Evolutionary conservation across 495 filamentous ascomycete species (phyloP).

Genomic region (Aspergillus nidulans): DNA sequence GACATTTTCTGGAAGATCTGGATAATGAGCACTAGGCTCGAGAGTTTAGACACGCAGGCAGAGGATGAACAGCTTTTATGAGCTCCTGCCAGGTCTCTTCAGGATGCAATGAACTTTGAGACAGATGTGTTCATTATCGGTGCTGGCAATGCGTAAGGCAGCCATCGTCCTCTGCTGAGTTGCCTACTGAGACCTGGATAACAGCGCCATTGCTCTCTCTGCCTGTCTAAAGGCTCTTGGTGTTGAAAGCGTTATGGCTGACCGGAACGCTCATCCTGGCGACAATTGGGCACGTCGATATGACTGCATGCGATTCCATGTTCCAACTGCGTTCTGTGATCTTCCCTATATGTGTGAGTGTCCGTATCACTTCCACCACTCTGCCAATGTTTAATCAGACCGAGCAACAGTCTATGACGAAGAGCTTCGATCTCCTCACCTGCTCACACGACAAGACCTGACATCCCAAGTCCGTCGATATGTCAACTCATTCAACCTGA

Average conservation of each 20-base stretch:
- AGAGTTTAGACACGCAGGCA: conserved; percentile 12
- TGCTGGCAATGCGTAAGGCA: conserved; percentile 23
- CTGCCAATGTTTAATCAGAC: neutral
- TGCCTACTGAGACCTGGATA: neutral
- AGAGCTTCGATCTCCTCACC: conserved; percentile 24
- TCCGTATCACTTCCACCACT: neutral
- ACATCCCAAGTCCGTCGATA: conserved; percentile 30
- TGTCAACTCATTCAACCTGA: conserved; percentile 32
- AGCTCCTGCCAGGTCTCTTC: neutral
- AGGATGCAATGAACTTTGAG: neutral
- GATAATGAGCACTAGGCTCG: conserved; percentile 19
- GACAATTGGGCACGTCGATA: conserved; percentile 37
- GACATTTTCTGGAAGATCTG: conserved; percentile 22
- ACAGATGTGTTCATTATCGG: conserved; percentile 26
- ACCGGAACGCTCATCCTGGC: conserved; percentile 27
- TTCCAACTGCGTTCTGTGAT: conserved; percentile 20
- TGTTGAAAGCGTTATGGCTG: conserved; percentile 28
- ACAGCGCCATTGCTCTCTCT: conserved; percentile 24
- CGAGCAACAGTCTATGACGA: conserved; percentile 16
- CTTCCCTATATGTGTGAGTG: conserved; percentile 19
- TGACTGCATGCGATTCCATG: conserved; percentile 32
- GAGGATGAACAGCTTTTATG: conserved; percentile 14
- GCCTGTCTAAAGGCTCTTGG: conserved; percentile 33
- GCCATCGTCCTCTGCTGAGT: neutral
- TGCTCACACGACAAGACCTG: conserved; percentile 33